Conservation (phyloP, 2,329 filamentous ascomycete genomes). For the Phialophora tarda region DNA sequence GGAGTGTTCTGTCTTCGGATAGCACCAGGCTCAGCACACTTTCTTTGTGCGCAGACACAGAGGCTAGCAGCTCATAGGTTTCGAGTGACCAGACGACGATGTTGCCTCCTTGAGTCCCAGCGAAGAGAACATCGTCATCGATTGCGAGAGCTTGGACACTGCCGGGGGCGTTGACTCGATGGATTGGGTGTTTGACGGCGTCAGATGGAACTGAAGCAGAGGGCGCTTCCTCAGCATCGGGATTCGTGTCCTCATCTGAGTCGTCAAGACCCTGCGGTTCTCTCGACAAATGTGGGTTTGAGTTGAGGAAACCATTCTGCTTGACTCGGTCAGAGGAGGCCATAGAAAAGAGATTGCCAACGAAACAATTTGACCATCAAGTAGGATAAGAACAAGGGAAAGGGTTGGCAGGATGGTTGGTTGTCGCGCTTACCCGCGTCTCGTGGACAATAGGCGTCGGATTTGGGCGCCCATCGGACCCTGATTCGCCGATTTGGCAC, state of each 20-base stretch:
- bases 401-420: not conserved
- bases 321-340: slow-evolving; percentile 24
- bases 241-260: slow-evolving; percentile 7
- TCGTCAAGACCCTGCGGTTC: slow-evolving; percentile 1
- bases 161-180: slow-evolving; percentile 37
- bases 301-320: slow-evolving; percentile 13
- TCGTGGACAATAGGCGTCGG: slow-evolving; percentile 13
- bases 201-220: slow-evolving; percentile 7
- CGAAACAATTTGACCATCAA: slow-evolving; percentile 7
- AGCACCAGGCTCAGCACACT: slow-evolving; percentile 86
- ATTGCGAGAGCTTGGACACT: slow-evolving; percentile 74
- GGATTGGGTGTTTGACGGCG: slow-evolving; percentile 28
- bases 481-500: slow-evolving; percentile 32
- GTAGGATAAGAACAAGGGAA: not conserved
- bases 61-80: slow-evolving; percentile 79
- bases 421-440: slow-evolving; percentile 9
- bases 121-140: slow-evolving; percentile 81
- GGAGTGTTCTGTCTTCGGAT: slow-evolving; percentile 72
- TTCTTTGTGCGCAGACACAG: slow-evolving; percentile 86
- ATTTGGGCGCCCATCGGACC: slow-evolving; percentile 12
- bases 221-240: not conserved
- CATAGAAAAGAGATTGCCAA: slow-evolving; percentile 17
- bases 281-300: slow-evolving; percentile 2
- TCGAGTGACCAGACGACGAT: slow-evolving; percentile 88
- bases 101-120: slow-evolving; percentile 90